These are phyloP conservation scores for Linnemannia exigua DNA, from an alignment of 192 early-diverging fungal species.

Conservation along the genomic window DNA sequence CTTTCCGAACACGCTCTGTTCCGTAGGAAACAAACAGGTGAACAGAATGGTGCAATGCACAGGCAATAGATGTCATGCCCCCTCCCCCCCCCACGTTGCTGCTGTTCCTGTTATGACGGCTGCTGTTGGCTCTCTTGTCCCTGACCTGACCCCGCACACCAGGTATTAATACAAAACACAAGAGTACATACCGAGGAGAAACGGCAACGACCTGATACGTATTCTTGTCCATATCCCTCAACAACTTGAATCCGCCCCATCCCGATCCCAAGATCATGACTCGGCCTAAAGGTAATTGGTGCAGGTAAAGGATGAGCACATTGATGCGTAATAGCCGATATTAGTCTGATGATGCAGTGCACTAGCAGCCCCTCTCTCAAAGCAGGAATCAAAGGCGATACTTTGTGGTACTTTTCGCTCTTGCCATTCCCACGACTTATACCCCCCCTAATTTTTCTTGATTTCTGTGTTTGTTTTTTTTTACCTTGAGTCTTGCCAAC, in stretches of 20 bases:
- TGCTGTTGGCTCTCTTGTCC: background rate
- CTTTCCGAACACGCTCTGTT: background rate
- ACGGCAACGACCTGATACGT: constrained; percentile 82
- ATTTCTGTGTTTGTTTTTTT: background rate
- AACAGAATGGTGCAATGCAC: background rate
- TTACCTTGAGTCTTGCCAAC: constrained; percentile 61
- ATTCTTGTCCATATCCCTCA: constrained; percentile 76
- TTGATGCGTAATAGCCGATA: background rate
- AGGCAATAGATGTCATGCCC: too few species aligned
- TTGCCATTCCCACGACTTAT: background rate
- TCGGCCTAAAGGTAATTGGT: constrained; percentile 8
- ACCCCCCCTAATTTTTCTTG: background rate
- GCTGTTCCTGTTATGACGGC: background rate
- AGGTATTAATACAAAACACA: background rate
- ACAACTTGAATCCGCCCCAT: constrained; percentile 80
- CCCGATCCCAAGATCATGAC: constrained; percentile 67
- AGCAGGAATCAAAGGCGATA: too few species aligned
- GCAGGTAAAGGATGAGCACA: too few species aligned
- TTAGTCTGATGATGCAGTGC: too few species aligned
- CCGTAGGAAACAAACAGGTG: background rate
- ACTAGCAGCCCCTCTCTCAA: too few species aligned
- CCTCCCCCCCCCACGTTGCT: too few species aligned
- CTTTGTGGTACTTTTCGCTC: constrained; percentile 2
- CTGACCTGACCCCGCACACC: background rate
- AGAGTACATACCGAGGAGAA: constrained; percentile 74